Conservation (phyloP, 768 basidiomycete genomes). For the Mycena alexandri region DNA sequence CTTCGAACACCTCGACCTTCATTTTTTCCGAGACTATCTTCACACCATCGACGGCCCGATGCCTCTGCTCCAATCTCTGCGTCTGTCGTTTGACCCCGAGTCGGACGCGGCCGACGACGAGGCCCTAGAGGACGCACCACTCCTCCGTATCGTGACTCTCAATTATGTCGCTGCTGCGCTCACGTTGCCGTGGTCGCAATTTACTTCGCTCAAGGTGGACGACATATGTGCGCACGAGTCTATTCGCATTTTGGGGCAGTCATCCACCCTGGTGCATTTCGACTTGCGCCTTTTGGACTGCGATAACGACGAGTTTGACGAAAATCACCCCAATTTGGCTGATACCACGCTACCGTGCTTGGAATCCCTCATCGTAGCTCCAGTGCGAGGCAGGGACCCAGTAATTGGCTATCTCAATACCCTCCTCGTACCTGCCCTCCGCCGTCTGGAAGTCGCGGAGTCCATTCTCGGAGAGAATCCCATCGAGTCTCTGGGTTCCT, state of each 20-base stretch:
- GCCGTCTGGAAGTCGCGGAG: neutral
- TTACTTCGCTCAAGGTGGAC: neutral
- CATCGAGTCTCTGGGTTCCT: neutral
- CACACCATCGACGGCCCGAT: neutral
- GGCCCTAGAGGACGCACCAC: neutral
- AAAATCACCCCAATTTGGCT: neutral
- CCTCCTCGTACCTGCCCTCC: neutral
- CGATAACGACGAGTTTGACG: neutral
- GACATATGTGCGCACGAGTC: neutral
- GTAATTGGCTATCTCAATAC: neutral
- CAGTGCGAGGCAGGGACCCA: neutral
- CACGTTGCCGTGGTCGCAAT: neutral
- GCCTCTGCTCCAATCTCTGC: too few relatives aligned
- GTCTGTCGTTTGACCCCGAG: too few relatives aligned
- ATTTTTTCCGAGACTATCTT: neutral
- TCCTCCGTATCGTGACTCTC: neutral
- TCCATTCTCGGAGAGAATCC: neutral
- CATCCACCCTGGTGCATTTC: neutral
- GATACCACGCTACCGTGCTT: neutral
- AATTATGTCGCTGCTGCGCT: neutral
- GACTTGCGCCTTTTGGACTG: neutral
- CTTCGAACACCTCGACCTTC: neutral
- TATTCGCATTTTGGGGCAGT: neutral
- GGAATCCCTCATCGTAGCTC: neutral
- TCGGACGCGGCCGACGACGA: too few relatives aligned